Percentiles rank a stretch among this genome's conserved stretches.
phyloP scores from a whole-genome alignment of 352 stramenopile genomes.

The Blastocystis sp. region DNA sequence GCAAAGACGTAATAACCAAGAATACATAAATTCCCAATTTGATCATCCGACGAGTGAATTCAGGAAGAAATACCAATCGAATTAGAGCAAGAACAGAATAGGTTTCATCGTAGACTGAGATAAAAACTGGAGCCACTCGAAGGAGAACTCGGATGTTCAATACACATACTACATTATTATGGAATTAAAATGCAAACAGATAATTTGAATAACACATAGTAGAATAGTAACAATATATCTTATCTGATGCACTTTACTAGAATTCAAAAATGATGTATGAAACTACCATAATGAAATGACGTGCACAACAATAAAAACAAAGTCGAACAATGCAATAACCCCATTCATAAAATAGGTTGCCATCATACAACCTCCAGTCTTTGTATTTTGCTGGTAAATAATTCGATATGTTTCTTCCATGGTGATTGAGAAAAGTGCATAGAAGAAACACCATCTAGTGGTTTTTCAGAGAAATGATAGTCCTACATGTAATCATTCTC shows the following conservation, averaged over 20 bases:
- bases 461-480: not conserved
- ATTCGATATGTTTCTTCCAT: not conserved
- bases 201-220: not conserved
- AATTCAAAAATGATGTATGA: not conserved
- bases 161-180: not conserved
- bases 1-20: not conserved
- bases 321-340: not conserved
- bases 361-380: not conserved
- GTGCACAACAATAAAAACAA: not conserved
- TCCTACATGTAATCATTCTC: not conserved
- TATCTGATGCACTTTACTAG: not conserved
- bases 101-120: conserved; percentile 26
- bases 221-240: not conserved
- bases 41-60: not conserved
- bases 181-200: not conserved
- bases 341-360: not conserved
- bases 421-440: not conserved
- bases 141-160: not conserved
- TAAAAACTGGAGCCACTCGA: not conserved
- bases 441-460: not conserved
- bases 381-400: not conserved
- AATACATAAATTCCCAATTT: not conserved
- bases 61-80: conserved; percentile 3
- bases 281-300: not conserved
- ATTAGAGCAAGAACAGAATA: conserved; percentile 5